A percentile compares a stretch with the other conserved stretches of the same genome.
Evolutionary conservation across 306 rosid genomes (phyloP).

Genomic region (Trifolium dubium): DNA sequence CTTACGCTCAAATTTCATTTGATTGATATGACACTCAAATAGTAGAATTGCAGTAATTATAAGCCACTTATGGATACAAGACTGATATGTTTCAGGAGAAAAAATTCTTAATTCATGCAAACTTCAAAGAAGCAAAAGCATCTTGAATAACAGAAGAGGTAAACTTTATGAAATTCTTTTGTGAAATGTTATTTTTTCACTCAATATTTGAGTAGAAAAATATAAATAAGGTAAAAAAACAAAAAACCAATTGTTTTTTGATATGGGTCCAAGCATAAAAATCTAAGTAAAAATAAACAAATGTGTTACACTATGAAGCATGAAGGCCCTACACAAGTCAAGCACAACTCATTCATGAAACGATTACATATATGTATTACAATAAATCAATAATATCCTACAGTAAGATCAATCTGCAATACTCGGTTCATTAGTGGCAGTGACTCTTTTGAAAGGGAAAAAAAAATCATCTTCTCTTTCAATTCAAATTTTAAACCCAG

Average conservation of each 20-base stretch:
- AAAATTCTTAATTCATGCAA: not conserved
- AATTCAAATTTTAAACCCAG: conserved; percentile 1
- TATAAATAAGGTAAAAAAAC: not conserved
- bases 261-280: conserved; percentile 19
- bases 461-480: not conserved
- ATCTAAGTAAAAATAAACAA: conserved; percentile 17
- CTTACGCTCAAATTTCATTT: not conserved
- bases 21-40: conserved; percentile 24
- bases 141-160: not conserved
- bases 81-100: not conserved
- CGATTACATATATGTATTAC: conserved; percentile 6
- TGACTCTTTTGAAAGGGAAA: not conserved
- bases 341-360: conserved; percentile 14
- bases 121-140: not conserved
- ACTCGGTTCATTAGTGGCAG: conserved; percentile 15
- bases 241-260: not conserved
- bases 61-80: not conserved
- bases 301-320: conserved; percentile 1
- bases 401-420: conserved; percentile 14
- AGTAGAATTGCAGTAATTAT: not conserved
- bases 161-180: not conserved
- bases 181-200: not conserved
- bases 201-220: conserved; percentile 11
- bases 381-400: conserved; percentile 4
- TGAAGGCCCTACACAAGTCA: conserved; percentile 21